Base-by-base conservation (phyloP, 805 yeast species). In the Zygoascus biomembranicola region DNA sequence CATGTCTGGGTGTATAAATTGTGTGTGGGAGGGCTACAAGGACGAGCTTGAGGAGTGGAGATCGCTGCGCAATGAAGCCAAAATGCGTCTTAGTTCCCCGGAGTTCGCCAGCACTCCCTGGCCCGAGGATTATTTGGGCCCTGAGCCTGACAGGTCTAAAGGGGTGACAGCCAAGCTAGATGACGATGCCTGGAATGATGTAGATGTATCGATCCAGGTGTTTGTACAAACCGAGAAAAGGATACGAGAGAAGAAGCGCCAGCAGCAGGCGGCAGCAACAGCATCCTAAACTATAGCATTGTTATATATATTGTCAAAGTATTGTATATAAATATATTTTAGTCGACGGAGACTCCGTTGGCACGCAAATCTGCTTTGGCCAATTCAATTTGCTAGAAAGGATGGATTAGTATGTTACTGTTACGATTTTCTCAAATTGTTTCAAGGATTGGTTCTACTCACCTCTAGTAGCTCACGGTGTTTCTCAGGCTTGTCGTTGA, bases 1-100 rank as follows among this genome's bases (percentile, higher is more conserved):
- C 69, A 90, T 90, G 96, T 84, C 94, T 54, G 99, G 99, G 1
- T 92, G 99, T 68, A 82, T 88, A 32, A 90, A 92, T 69, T 92
- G 99, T 68, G 98, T 92, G 1, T 94, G 98, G 98, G 97, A 90
- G 62, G 71, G 87, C 52, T 92, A 81, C 66, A 84, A 85, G 59
- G 97, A 92, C 51, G 98, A 94, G 66, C 63, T 90, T 49, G 83
- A 81, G 57, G 88, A 88, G 35, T 94, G 97, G 96, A 80, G 82
- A 62, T 65, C 57, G 1, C 69, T 74, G 62, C 73, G 95, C 18
- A 69, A 69, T 41, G 66, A 74, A 53, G 97, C 96, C 0, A 85
- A 77, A 55, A 52, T 77, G 66, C 61, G 67, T 10, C 65, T 81
- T n/a, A 69, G 70, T 18, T 60, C 63, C 44, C 69, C 72, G 8